Percentiles rank a stretch among this genome's conserved stretches.
Conservation (phyloP, 208 protist genomes). For the Tritrichomonas foetus region DNA sequence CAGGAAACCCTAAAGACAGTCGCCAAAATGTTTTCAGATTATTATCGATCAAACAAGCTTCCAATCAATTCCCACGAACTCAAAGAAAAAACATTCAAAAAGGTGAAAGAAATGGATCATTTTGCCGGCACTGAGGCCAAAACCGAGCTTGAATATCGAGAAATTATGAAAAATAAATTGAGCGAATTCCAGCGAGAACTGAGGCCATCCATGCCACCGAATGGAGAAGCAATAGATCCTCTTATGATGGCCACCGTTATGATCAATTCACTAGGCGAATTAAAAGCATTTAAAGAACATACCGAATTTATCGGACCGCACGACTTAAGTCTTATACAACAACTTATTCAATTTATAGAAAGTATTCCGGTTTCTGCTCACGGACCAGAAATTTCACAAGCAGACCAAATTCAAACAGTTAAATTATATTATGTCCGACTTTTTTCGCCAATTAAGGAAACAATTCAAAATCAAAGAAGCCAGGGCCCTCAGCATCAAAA, state of each 20-base stretch:
- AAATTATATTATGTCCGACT: neutral
- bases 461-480: neutral
- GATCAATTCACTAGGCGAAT: neutral
- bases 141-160: no score
- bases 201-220: no score
- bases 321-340: neutral
- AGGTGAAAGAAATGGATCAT: no score
- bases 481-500: no score
- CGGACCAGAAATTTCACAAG: no score
- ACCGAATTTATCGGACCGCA: neutral
- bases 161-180: no score
- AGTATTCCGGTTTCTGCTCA: neutral
- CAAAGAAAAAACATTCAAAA: no score
- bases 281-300: neutral
- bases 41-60: neutral
- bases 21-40: neutral
- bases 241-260: neutral
- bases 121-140: no score
- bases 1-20: no score
- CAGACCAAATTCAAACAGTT: neutral
- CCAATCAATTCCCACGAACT: no score
- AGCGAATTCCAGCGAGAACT: no score
- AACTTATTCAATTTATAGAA: constrained; percentile 23
- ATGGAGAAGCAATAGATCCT: no score
- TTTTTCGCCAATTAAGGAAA: constrained; percentile 13